Percentiles rank a stretch among this genome's conserved stretches.
Conservation (phyloP, 1,284 basidiomycete species). For the Ustilago bromivora region DNA sequence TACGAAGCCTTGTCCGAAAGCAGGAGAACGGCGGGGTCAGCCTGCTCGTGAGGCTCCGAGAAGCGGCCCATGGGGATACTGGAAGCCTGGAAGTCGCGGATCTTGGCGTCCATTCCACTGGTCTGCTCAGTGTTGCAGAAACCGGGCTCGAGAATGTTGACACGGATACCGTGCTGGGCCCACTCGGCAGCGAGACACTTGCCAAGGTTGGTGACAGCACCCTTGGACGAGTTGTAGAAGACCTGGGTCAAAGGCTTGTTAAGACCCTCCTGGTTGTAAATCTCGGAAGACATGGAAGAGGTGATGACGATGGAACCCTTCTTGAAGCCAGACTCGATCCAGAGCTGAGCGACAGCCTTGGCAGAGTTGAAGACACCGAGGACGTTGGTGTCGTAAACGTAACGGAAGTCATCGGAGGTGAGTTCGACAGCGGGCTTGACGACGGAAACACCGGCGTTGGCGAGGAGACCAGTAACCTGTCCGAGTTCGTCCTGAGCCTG, state of each 20-base stretch:
- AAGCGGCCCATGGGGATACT: slow-evolving; percentile 68
- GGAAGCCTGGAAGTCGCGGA: slow-evolving; percentile 68
- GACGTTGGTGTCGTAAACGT: slow-evolving; percentile 69
- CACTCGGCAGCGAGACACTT: slow-evolving; percentile 70
- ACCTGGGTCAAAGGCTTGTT: slow-evolving; percentile 67
- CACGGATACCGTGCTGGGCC: slow-evolving; percentile 67
- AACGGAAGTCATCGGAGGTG: slow-evolving; percentile 66
- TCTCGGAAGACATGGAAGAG: slow-evolving; percentile 68
- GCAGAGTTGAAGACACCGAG: slow-evolving; percentile 69
- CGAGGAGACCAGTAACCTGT: slow-evolving; percentile 65
- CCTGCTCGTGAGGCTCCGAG: slow-evolving; percentile 69
- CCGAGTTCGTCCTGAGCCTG: slow-evolving; percentile 65
- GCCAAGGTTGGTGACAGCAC: slow-evolving; percentile 69
- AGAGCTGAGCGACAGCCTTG: slow-evolving; percentile 68
- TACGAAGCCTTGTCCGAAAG: slow-evolving; percentile 67
- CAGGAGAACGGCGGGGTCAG: slow-evolving; percentile 64
- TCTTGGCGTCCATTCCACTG: slow-evolving; percentile 66
- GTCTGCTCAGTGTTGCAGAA: slow-evolving; percentile 70
- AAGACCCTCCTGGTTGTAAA: slow-evolving; percentile 68
- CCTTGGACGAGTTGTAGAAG: slow-evolving; percentile 69
- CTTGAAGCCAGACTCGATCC: slow-evolving; percentile 67
- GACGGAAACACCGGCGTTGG: slow-evolving; percentile 68
- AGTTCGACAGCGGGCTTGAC: slow-evolving; percentile 70
- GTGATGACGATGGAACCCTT: slow-evolving; percentile 69
- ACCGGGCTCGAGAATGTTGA: slow-evolving; percentile 68